A percentile compares a stretch with the other conserved stretches of the same genome.
Conservation (phyloP, 2,329 filamentous ascomycete genomes). For the Colletotrichum sp. region DNA sequence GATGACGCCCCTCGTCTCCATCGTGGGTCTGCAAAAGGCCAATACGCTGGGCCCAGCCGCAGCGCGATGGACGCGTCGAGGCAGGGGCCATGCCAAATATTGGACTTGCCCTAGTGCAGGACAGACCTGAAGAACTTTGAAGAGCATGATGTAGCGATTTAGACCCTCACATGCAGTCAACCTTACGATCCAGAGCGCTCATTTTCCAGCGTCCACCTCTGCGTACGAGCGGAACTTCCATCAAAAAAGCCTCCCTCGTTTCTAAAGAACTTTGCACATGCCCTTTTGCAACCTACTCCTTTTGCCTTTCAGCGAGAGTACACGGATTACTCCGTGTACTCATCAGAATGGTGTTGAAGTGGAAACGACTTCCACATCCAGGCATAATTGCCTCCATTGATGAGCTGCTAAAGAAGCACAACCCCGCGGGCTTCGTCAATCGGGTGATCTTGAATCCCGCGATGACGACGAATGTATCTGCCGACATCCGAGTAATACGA, state of each 20-base stretch:
- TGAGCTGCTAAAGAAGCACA: not conserved
- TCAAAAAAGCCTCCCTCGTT: fast-evolving
- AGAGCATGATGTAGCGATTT: not conserved
- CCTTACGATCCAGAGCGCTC: not conserved
- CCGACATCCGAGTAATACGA: not conserved
- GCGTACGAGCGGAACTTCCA: not conserved
- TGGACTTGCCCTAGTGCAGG: not conserved
- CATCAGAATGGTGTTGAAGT: not conserved
- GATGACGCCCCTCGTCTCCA: not conserved
- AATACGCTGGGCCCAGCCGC: not conserved
- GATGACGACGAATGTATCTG: not conserved
- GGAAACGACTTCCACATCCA: not conserved
- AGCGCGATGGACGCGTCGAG: not conserved
- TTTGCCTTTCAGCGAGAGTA: fast-evolving
- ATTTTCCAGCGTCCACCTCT: constrained; percentile 24
- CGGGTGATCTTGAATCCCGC: not conserved
- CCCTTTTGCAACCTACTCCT: fast-evolving
- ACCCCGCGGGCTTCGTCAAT: fast-evolving
- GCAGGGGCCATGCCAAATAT: not conserved
- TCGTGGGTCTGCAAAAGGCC: not conserved
- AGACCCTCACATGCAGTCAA: not conserved
- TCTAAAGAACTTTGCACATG: not conserved
- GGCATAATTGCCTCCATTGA: fast-evolving
- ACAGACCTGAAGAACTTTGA: not conserved
- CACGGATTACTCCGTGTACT: not conserved